Base-by-base conservation (phyloP, 163 green algal genomes). In the Volvox carteri region DNA sequence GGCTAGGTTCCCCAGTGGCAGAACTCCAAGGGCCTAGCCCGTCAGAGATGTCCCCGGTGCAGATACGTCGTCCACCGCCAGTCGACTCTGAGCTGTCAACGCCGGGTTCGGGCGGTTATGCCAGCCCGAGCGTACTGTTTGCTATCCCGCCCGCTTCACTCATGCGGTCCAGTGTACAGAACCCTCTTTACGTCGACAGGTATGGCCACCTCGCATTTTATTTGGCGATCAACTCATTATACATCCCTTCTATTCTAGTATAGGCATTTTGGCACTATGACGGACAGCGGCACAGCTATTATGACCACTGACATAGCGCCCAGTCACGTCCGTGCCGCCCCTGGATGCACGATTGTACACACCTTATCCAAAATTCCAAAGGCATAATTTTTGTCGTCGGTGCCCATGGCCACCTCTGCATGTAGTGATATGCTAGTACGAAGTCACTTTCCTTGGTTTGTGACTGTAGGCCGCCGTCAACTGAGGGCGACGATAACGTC, bases 91-190 rank as follows among this genome's bases (percentile, higher is more conserved):
- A 87, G 65, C 80, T 87, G 33, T 87, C 80, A 30, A 87, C 80
- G 19, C 80, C 80, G 14, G 80, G 80, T 0, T 87, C 80, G 0
- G 65, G 41, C 30, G 80, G 80, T 21, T 87, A 87, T 65, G 74
- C 74, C 65, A 87, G 80, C 46, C 80, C 80, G 11, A 8, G 23
- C 21, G 28, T 72, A 8, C 28, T n/a, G 6, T 67, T 68, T 39
- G 44, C 18, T 1, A 19, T 86, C 42, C 44, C 30, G 60, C 46
- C 65, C 0, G 19, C 48, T 14, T 79, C 80, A 1, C 46, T 70
- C 6, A 41, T 87, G 80, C 80, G 80, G 21, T 87, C 80, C 11
- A 87, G 65, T 48, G 80, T 87, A 35, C 65, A 87, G 28, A 87
- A 87, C 46, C 80, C 80, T 8, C 46, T 87, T 4, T 87, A 68